Percentiles rank a stretch among this genome's conserved stretches.
phyloP scores from a whole-genome alignment of 257 asterid genomes.

The Ophiorrhiza pumila region DNA sequence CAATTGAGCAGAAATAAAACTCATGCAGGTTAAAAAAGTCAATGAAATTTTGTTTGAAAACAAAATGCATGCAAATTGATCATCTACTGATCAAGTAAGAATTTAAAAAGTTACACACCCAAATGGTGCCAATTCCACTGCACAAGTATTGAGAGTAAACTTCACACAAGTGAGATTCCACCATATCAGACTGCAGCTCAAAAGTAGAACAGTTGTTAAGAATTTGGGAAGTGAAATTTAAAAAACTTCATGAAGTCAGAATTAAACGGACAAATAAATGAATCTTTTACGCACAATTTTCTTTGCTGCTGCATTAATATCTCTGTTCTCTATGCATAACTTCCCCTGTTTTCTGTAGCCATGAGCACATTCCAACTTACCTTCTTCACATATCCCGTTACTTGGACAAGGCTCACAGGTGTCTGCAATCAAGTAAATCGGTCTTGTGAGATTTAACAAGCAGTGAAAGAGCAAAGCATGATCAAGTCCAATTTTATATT shows the following conservation, averaged over 20 bases:
- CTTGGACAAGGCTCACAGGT: slow-evolving; percentile 75
- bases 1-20: background rate
- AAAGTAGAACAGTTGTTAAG: slow-evolving; percentile 26
- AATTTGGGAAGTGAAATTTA: slow-evolving; percentile 10
- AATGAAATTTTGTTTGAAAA: background rate
- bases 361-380: slow-evolving; percentile 61
- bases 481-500: background rate
- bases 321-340: slow-evolving; percentile 71
- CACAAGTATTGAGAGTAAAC: slow-evolving; percentile 63
- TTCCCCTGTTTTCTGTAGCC: slow-evolving; percentile 67
- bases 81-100: background rate
- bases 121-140: slow-evolving; percentile 58
- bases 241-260: background rate
- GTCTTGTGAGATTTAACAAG: slow-evolving; percentile 15
- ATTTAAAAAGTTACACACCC: slow-evolving; percentile 53
- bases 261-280: background rate
- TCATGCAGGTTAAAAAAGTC: background rate
- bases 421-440: slow-evolving; percentile 44
- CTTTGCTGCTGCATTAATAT: slow-evolving; percentile 53
- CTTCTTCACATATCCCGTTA: slow-evolving; percentile 72
- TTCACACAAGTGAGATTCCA: slow-evolving; percentile 58
- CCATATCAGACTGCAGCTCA: slow-evolving; percentile 65
- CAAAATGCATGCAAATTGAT: background rate
- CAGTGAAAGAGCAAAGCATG: slow-evolving; percentile 1
- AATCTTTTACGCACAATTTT: slow-evolving; percentile 44